Evolutionary conservation across 2,329 filamentous ascomycete species (phyloP).

Genomic region (Calonectria ilicicola): DNA sequence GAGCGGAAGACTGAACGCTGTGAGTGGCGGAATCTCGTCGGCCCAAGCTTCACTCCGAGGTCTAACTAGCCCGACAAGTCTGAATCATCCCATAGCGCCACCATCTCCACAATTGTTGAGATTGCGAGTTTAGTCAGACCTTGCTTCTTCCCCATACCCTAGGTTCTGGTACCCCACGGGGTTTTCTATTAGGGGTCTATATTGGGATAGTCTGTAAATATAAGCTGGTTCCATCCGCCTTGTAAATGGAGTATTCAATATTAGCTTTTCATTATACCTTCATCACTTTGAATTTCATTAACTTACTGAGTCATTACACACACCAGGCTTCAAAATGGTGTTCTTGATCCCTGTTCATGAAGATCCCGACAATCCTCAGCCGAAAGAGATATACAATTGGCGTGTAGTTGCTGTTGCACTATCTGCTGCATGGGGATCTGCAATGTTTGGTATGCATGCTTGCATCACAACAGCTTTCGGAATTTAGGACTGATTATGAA

Average conservation of each 20-base stretch:
- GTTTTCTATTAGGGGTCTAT: background rate
- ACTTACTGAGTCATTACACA: background rate
- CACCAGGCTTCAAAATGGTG: slow-evolving; percentile 1
- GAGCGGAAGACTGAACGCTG: background rate
- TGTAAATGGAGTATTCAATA: background rate
- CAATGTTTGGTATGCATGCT: slow-evolving; percentile 22
- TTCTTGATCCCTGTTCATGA: slow-evolving; percentile 23
- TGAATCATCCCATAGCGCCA: background rate
- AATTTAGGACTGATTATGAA: background rate
- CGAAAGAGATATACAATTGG: slow-evolving; percentile 25
- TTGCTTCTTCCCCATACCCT: slow-evolving; percentile 13
- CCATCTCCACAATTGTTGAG: background rate
- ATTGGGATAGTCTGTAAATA: background rate
- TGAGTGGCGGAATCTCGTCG: slow-evolving; percentile 23
- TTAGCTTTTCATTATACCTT: background rate
- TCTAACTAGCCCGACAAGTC: background rate
- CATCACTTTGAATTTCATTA: background rate
- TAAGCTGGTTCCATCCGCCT: background rate
- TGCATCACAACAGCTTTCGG: no score
- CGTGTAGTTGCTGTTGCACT: slow-evolving; percentile 23
- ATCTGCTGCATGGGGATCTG: slow-evolving; percentile 21
- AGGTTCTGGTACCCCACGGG: slow-evolving; percentile 20
- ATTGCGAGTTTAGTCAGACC: background rate
- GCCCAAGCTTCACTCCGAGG: background rate
- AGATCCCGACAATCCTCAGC: slow-evolving; percentile 18